These are phyloP conservation scores for Mesotaenium endlicherianum DNA, from an alignment of 139 green algal species.

Conservation along the genomic window DNA sequence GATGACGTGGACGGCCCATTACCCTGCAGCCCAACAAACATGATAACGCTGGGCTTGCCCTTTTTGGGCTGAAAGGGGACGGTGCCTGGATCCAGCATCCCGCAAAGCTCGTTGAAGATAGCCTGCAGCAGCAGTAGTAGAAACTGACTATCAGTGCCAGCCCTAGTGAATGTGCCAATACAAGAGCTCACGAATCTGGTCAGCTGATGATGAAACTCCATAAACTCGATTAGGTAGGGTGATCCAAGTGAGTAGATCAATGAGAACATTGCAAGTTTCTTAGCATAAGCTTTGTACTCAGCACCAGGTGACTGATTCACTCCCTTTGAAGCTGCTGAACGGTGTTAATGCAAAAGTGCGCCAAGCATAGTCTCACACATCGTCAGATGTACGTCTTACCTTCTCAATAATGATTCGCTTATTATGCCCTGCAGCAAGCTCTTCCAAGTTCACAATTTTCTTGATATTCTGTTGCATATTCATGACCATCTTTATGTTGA, in stretches of 20 bases:
- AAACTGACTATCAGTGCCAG: not conserved
- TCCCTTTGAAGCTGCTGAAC: too few species aligned
- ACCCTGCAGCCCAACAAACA: constrained; percentile 95
- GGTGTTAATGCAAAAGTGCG: too few species aligned
- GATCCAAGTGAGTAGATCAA: too few species aligned
- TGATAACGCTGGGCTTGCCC: constrained; percentile 84
- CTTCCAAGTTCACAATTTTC: constrained; percentile 82
- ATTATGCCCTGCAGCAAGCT: constrained; percentile 87
- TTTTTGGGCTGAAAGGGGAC: constrained; percentile 72
- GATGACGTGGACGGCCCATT: too few species aligned
- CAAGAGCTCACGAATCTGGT: too few species aligned
- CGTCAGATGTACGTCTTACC: too few species aligned
- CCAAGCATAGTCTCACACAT: too few species aligned
- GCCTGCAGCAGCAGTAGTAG: constrained; percentile 15
- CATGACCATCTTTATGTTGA: constrained; percentile 74
- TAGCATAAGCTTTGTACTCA: too few species aligned
- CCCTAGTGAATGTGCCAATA: too few species aligned
- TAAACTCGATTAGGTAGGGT: not conserved
- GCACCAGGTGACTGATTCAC: too few species aligned
- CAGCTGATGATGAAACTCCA: not conserved
- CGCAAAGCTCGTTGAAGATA: constrained; percentile 58
- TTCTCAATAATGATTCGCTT: constrained; percentile 78
- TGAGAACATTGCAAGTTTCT: too few species aligned
- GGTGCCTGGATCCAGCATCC: constrained; percentile 53
- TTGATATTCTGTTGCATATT: constrained; percentile 84